These are phyloP conservation scores for Blastobotrys persicus DNA, from an alignment of 1,139 yeast species.

Conservation along the genomic window DNA sequence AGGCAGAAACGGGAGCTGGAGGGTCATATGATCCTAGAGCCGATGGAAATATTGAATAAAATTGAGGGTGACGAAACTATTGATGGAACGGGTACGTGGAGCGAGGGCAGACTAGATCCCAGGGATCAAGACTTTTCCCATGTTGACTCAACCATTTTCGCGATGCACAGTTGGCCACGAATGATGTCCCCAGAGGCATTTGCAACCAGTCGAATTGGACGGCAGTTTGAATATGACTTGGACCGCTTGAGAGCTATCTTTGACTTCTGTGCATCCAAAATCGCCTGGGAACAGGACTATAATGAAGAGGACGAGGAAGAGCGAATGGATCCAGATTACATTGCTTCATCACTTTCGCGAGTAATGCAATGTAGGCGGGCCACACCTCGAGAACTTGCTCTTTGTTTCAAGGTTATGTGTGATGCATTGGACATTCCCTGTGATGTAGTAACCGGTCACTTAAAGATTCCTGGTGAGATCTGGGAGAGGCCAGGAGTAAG, in stretches of 20 bases:
- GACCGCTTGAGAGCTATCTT: conserved; percentile 63
- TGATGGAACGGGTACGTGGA: conserved; percentile 24
- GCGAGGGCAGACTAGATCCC: conserved; percentile 26
- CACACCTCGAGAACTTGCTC: conserved; percentile 72
- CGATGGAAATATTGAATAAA: conserved; percentile 41
- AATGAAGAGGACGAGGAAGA: conserved; percentile 25
- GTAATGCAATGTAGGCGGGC: conserved; percentile 47
- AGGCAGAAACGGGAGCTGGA: conserved; percentile 68
- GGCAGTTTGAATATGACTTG: conserved; percentile 44
- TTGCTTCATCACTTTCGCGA: conserved; percentile 25
- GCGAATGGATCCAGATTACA: conserved; percentile 23
- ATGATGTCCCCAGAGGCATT: conserved; percentile 48
- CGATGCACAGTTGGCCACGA: conserved; percentile 38
- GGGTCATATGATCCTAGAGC: conserved; percentile 62
- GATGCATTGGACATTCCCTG: conserved; percentile 68
- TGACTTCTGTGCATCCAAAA: conserved; percentile 53
- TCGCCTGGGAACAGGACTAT: conserved; percentile 39
- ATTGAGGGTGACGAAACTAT: conserved; percentile 33
- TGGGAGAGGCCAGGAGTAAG: conserved; percentile 39
- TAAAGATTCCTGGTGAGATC: conserved; percentile 70
- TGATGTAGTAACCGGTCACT: conserved; percentile 76
- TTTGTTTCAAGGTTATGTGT: conserved; percentile 71
- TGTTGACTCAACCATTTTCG: conserved; percentile 33
- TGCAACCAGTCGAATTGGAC: conserved; percentile 45
- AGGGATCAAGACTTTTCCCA: conserved; percentile 28